These are phyloP conservation scores for Aspergillus spinulosporus DNA, from an alignment of 2,329 filamentous ascomycete species.

Conservation along the genomic window DNA sequence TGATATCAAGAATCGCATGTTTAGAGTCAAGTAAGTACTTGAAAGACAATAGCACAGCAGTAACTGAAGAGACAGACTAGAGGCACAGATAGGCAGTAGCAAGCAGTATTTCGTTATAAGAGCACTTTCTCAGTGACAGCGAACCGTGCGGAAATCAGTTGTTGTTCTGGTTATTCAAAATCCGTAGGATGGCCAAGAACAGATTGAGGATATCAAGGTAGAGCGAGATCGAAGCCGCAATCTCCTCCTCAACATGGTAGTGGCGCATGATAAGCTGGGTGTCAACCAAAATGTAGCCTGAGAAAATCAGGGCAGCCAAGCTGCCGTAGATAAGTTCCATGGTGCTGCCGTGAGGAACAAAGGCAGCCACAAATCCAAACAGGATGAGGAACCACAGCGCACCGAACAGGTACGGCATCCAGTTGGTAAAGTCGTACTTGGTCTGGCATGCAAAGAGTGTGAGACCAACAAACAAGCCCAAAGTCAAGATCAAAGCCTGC, in stretches of 20 bases:
- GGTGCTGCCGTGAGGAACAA: constrained; percentile 81
- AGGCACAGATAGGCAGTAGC: too few species aligned
- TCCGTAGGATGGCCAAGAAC: constrained; percentile 91
- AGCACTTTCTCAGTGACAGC: too few species aligned
- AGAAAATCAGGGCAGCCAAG: constrained; percentile 82
- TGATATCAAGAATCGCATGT: too few species aligned
- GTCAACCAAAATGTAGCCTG: constrained; percentile 91
- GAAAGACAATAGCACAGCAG: too few species aligned
- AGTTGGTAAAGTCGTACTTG: constrained; percentile 96
- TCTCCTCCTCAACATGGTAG: constrained; percentile 97
- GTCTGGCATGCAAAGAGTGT: constrained; percentile 91
- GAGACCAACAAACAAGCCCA: constrained; percentile 63
- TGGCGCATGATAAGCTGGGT: constrained; percentile 94
- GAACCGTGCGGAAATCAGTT: constrained; percentile 56
- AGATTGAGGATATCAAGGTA: constrained; percentile 97
- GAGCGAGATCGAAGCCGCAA: constrained; percentile 88
- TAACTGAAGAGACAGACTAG: too few species aligned
- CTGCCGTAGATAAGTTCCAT: constrained; percentile 83
- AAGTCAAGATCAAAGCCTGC: constrained; percentile 79
- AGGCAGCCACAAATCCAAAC: constrained; percentile 88
- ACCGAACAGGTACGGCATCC: constrained; percentile 94
- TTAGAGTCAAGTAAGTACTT: too few species aligned
- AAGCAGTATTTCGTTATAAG: too few species aligned
- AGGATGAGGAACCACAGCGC: constrained; percentile 85
- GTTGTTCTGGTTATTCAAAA: constrained; percentile 93